These are phyloP conservation scores for Tolypocladium inflatum DNA, from an alignment of 2,329 filamentous ascomycete genomes.

Conservation along the genomic window DNA sequence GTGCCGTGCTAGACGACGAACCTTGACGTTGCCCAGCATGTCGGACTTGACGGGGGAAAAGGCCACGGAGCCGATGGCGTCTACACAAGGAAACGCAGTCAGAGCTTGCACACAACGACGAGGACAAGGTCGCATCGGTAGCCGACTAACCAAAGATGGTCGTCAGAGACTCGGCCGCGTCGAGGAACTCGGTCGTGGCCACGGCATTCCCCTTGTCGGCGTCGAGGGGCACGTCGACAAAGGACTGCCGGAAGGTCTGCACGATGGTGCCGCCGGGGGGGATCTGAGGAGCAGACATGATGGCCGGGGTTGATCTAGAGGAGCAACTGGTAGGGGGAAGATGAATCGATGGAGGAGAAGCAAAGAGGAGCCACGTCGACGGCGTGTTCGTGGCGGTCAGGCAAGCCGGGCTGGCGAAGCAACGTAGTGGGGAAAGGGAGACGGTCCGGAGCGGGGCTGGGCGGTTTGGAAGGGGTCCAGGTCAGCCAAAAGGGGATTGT, in stretches of 20 bases:
- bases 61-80: conserved; percentile 58
- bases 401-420: not conserved
- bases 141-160: conserved; percentile 67
- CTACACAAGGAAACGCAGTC: conserved; percentile 22
- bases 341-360: not conserved
- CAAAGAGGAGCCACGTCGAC: not conserved
- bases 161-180: conserved; percentile 78
- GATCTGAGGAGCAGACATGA: conserved; percentile 42
- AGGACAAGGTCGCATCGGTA: too few species aligned
- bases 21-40: conserved; percentile 85
- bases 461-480: not conserved
- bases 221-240: conserved; percentile 72
- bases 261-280: conserved; percentile 71
- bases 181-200: conserved; percentile 77
- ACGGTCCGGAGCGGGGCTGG: not conserved
- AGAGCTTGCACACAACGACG: not conserved
- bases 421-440: not conserved
- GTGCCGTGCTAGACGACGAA: conserved; percentile 24
- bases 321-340: not conserved
- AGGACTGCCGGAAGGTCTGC: conserved; percentile 75
- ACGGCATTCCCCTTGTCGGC: conserved; percentile 67
- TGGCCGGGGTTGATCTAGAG: conserved; percentile 9
- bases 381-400: not conserved
- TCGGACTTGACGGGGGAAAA: conserved; percentile 90
- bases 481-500: not conserved